Conservation (phyloP, 805 yeast species). For the Saturnispora dispora region DNA sequence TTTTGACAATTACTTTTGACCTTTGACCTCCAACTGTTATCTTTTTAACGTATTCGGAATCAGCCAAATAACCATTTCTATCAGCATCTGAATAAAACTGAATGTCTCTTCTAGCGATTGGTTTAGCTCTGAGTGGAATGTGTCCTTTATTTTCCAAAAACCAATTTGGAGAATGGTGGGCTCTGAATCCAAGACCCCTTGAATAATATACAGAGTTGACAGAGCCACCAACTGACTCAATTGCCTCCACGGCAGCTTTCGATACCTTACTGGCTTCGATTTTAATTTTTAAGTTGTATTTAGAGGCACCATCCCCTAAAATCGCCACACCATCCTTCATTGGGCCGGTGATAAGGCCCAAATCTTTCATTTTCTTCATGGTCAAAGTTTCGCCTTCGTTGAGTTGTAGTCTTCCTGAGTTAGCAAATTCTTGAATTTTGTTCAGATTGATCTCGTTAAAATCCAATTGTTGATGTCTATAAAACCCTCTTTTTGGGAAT, state of each 20-base stretch:
- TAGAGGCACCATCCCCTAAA: slow-evolving; percentile 52
- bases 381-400: slow-evolving; percentile 55
- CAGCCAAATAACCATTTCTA: slow-evolving; percentile 63
- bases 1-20: slow-evolving; percentile 11
- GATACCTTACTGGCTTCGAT: slow-evolving; percentile 84
- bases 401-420: slow-evolving; percentile 53
- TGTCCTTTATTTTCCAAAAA: slow-evolving; percentile 64
- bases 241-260: slow-evolving; percentile 56
- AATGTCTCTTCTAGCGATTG: slow-evolving; percentile 73
- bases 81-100: slow-evolving; percentile 63
- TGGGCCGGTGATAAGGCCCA: slow-evolving; percentile 64
- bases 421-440: slow-evolving; percentile 62
- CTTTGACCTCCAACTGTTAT: slow-evolving; percentile 18
- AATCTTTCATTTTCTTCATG: slow-evolving; percentile 66
- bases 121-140: slow-evolving; percentile 78
- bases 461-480: slow-evolving; percentile 47
- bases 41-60: slow-evolving; percentile 30
- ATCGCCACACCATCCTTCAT: slow-evolving; percentile 75
- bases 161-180: slow-evolving; percentile 68
- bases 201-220: slow-evolving; percentile 67
- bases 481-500: slow-evolving; percentile 85
- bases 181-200: slow-evolving; percentile 53
- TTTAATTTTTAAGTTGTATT: slow-evolving; percentile 49
- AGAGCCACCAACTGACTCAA: slow-evolving; percentile 65
- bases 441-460: slow-evolving; percentile 55